phyloP scores from a whole-genome alignment of 192 early-diverging fungal species.

The Backusella tuberculispora region DNA sequence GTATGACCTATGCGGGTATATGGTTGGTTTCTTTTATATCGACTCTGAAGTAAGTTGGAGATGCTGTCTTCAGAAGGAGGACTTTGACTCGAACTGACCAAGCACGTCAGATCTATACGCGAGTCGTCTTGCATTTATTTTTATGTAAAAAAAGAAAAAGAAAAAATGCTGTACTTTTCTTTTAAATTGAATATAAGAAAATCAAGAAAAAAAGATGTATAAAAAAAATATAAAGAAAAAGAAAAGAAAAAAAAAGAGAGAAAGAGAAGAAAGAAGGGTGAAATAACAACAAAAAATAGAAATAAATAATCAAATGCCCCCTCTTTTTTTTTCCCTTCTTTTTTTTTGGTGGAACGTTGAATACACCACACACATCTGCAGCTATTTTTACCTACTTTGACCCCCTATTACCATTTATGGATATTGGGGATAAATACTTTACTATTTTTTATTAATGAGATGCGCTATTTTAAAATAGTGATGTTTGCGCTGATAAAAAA shows the following conservation, averaged over 20 bases:
- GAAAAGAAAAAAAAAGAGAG: neutral
- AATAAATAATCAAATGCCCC: slow-evolving; percentile 9
- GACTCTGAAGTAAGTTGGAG: slow-evolving; percentile 44
- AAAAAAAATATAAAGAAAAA: slow-evolving; percentile 19
- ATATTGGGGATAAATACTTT: slow-evolving; percentile 7
- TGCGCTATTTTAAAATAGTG: slow-evolving; percentile 6
- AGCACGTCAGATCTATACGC: slow-evolving; percentile 39
- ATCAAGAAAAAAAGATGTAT: slow-evolving; percentile 7
- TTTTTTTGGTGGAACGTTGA: slow-evolving; percentile 19
- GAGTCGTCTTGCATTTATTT: slow-evolving; percentile 41
- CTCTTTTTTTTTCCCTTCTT: slow-evolving; percentile 15
- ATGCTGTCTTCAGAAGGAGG: slow-evolving; percentile 56
- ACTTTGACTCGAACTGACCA: slow-evolving; percentile 18
- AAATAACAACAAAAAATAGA: slow-evolving; percentile 16
- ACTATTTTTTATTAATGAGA: slow-evolving; percentile 14
- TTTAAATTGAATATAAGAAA: slow-evolving; percentile 10
- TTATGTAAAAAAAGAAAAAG: slow-evolving; percentile 22
- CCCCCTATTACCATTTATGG: slow-evolving; percentile 9
- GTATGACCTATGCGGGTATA: slow-evolving; percentile 58
- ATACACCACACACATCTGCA: slow-evolving; percentile 16
- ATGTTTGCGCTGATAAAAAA: slow-evolving; percentile 5
- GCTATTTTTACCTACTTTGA: slow-evolving; percentile 15
- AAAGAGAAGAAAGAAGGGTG: slow-evolving; percentile 15
- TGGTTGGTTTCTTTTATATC: slow-evolving; percentile 57
- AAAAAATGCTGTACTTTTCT: slow-evolving; percentile 6